Evolutionary conservation across 1,139 yeast genomes (phyloP).

Genomic region (Taphrina wiesneri): DNA sequence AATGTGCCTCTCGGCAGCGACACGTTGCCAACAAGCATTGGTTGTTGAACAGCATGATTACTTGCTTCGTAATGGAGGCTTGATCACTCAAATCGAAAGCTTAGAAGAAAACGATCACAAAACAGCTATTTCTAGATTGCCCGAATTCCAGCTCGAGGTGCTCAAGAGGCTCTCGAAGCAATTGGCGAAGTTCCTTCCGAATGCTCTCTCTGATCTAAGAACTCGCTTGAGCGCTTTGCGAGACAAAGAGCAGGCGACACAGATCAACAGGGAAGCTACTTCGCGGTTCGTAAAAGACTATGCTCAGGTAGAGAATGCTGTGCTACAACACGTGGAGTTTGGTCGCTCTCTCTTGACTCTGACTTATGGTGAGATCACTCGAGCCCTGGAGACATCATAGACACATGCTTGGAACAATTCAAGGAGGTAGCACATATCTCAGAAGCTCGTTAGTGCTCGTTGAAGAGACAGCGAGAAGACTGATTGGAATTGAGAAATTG

Average conservation of each 20-base stretch:
- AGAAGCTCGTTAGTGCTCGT: too few relatives aligned
- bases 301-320: slow-evolving; percentile 41
- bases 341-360: slow-evolving; percentile 42
- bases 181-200: slow-evolving; percentile 47
- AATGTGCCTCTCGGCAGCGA: slow-evolving; percentile 43
- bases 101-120: slow-evolving; percentile 28
- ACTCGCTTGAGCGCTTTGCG: slow-evolving; percentile 43
- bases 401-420: too few relatives aligned
- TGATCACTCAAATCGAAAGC: slow-evolving; percentile 46
- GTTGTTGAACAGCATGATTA: slow-evolving; percentile 42
- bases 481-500: too few relatives aligned
- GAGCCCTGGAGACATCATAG: neutral
- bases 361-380: slow-evolving; percentile 43
- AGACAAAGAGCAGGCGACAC: slow-evolving; percentile 46
- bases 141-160: slow-evolving; percentile 29
- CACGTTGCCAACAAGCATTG: slow-evolving; percentile 44
- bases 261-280: slow-evolving; percentile 45
- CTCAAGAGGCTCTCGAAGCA: slow-evolving; percentile 41
- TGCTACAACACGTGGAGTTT: slow-evolving; percentile 41
- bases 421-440: too few relatives aligned
- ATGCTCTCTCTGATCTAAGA: slow-evolving; percentile 46
- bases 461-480: too few relatives aligned
- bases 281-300: slow-evolving; percentile 45
- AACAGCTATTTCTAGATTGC: slow-evolving; percentile 23
- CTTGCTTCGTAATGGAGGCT: slow-evolving; percentile 49